Base-by-base conservation (phyloP, 768 basidiomycete species). In the Boletus huronensis region DNA sequence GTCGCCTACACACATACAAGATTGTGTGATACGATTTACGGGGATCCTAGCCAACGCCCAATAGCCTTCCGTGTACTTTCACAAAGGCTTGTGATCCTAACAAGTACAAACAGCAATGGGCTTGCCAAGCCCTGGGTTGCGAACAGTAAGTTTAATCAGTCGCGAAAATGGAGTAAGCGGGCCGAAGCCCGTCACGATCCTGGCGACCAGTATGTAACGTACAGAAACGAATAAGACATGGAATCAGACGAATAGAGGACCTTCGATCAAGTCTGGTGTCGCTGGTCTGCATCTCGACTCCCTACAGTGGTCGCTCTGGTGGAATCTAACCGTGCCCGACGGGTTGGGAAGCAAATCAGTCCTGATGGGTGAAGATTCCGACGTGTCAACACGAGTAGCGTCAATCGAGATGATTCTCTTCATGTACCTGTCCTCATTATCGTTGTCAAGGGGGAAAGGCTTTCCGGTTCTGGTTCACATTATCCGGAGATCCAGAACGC, bases 61-160 rank as follows among this genome's bases (percentile, higher is more conserved):
- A n/a, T n/a, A n/a, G n/a, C n/a, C 3, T 6, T n/a, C 23, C 13
- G 14, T 23, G 16, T 10, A 8, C 48, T 29, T 29, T 51, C 36
- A 26, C 28, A 36, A 35, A 48, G 35, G 21, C 47, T 49, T 54
- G 39, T 13, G 48, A 45, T 49, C 48, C 50, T 52, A 60, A 55
- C 43, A 59, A 16, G 34, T 8, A 42, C 50, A 55, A 52, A 59
- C 26, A 54, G 3, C 29, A 29, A 31, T 8, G 9, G 13, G 11
- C 35, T 35, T 35, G 35, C 35, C 16, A 17, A 34, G 34, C 34
- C 34, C 34, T n/a, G n/a, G n/a, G n/a, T n/a, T n/a, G n/a, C n/a
- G n/a, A n/a, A n/a, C n/a, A n/a, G n/a, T n/a, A n/a, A n/a, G n/a
- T n/a, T n/a, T n/a, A n/a, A n/a, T n/a, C n/a, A n/a, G n/a, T n/a